A percentile compares a stretch with the other conserved stretches of the same genome.
phyloP scores from a whole-genome alignment of 1,284 basidiomycete genomes.

The Microbotryum lychnidis-dioicae region DNA sequence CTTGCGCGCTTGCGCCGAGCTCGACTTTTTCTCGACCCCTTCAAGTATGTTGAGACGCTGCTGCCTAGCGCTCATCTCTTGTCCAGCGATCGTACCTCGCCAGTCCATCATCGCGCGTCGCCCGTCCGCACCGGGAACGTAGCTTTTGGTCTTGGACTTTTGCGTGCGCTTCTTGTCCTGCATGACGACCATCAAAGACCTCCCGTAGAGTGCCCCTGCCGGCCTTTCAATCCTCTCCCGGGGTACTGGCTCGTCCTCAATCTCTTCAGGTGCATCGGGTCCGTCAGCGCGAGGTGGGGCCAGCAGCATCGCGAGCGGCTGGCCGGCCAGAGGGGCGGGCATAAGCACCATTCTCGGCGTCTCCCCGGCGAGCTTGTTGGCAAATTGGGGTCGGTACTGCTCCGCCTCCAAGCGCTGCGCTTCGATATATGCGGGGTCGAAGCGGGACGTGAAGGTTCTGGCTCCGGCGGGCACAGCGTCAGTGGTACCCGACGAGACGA shows the following conservation, averaged over 20 bases:
- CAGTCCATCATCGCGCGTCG: slow-evolving; percentile 26
- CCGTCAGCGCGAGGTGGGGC: slow-evolving; percentile 9
- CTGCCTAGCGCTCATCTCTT: neutral
- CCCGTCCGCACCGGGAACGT: slow-evolving; percentile 23
- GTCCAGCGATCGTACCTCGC: slow-evolving; percentile 1
- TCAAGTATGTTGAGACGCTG: neutral
- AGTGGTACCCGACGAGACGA: neutral
- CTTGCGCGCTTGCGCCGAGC: neutral
- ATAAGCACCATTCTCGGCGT: slow-evolving; percentile 25
- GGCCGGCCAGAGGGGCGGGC: slow-evolving; percentile 25
- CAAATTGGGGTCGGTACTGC: slow-evolving; percentile 20
- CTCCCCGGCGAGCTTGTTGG: slow-evolving; percentile 17
- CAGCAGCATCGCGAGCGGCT: slow-evolving; percentile 1
- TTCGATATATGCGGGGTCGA: slow-evolving; percentile 22
- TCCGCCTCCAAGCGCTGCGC: slow-evolving; percentile 12
- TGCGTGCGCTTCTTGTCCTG: slow-evolving; percentile 15
- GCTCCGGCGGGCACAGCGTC: neutral
- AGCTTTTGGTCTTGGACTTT: slow-evolving; percentile 14
- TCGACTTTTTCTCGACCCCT: neutral
- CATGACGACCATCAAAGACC: slow-evolving; percentile 28
- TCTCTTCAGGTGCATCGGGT: slow-evolving; percentile 5
- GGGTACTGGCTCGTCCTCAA: slow-evolving; percentile 2
- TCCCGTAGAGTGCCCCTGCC: slow-evolving; percentile 28
- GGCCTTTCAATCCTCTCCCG: slow-evolving; percentile 11
- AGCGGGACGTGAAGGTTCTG: slow-evolving; percentile 22